These are phyloP conservation scores for Podaxis carcinomalis DNA, from an alignment of 768 basidiomycete species.

Conservation along the genomic window DNA sequence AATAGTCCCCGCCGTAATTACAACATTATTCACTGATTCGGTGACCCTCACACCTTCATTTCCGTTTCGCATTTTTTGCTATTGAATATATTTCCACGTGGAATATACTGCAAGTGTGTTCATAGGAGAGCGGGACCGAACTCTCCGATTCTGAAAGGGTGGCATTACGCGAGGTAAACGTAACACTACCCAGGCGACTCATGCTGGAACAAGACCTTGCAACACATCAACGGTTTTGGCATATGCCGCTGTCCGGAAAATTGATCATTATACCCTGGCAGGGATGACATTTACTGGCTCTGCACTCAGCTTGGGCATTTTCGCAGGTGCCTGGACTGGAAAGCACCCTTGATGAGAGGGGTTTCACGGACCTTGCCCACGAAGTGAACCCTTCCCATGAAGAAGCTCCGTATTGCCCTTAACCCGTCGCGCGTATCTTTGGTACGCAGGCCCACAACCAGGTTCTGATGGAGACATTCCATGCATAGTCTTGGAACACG, in stretches of 20 bases:
- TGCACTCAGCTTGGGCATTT: background rate
- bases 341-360: background rate
- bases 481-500: background rate
- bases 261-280: background rate
- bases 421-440: background rate
- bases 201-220: background rate
- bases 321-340: background rate
- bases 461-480: background rate
- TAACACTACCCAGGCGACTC: background rate
- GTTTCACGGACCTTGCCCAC: background rate
- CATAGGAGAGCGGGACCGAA: background rate
- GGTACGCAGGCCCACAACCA: background rate
- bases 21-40: background rate
- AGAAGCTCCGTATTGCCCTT: background rate
- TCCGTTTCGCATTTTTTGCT: slow-evolving; percentile 2
- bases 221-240: background rate
- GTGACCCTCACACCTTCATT: slow-evolving; percentile 5
- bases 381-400: background rate
- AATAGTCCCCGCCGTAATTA: background rate
- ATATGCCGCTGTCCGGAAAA: slow-evolving; percentile 1
- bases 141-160: background rate
- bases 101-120: background rate
- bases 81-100: background rate
- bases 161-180: background rate
- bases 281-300: background rate